These are phyloP conservation scores for Trichosanthes truncata DNA, from an alignment of 306 rosid species.

Conservation along the genomic window DNA sequence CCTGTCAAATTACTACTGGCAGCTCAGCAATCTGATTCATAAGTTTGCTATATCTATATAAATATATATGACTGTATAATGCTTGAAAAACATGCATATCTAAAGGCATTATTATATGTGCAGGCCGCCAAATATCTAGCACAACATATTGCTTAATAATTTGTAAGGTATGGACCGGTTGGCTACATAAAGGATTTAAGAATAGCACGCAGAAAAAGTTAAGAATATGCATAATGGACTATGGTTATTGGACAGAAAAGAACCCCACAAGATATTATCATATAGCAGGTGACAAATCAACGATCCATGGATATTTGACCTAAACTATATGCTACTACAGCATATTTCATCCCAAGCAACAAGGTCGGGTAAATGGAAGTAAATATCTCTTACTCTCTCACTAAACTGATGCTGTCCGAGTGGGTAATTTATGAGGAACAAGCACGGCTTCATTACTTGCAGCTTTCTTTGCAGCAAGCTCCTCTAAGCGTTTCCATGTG, in stretches of 20 bases:
- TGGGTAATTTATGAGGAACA: conserved; percentile 13
- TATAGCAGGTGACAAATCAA: conserved; percentile 1
- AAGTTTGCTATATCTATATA: conserved; percentile 7
- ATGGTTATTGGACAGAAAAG: background rate
- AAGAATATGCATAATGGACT: conserved; percentile 7
- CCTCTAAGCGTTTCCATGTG: conserved; percentile 49
- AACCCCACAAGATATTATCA: conserved; percentile 9
- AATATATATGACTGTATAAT: background rate
- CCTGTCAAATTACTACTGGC: background rate
- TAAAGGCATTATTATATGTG: background rate
- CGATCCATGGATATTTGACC: background rate
- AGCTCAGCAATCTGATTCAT: background rate
- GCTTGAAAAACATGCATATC: background rate
- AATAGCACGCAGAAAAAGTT: background rate
- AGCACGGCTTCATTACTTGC: conserved; percentile 30
- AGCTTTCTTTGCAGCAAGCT: conserved; percentile 41
- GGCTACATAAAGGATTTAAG: background rate
- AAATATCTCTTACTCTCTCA: conserved; percentile 2
- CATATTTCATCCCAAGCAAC: background rate
- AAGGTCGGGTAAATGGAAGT: conserved; percentile 3
- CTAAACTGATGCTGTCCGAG: conserved; percentile 10
- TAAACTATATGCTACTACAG: conserved; percentile 8
- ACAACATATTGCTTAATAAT: background rate
- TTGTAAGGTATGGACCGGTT: background rate
- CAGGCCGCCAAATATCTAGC: background rate